phyloP scores from a whole-genome alignment of 495 filamentous ascomycete species.

The Extremus antarcticus region DNA sequence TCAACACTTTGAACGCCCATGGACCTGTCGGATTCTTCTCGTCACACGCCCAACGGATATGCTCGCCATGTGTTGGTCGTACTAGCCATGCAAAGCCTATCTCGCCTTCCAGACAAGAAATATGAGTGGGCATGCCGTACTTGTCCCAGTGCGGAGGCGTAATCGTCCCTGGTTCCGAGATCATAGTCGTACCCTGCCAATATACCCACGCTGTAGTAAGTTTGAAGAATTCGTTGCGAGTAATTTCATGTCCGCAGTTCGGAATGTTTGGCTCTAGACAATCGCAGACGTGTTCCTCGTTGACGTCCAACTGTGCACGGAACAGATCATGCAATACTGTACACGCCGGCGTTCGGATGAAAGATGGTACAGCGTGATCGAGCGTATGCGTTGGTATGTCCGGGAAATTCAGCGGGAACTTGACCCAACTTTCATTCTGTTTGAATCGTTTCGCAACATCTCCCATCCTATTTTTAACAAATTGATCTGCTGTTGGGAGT shows the following conservation, averaged over 20 bases:
- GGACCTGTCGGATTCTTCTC: not conserved
- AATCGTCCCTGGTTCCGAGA: not conserved
- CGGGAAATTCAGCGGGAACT: not conserved
- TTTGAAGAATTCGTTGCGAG: not conserved
- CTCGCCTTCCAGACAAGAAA: not conserved
- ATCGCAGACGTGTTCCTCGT: not conserved
- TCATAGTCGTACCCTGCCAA: not conserved
- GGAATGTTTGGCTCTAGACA: not conserved
- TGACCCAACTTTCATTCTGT: not conserved
- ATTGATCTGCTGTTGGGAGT: not conserved
- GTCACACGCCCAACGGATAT: not conserved
- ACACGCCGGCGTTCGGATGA: not conserved
- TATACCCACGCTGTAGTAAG: not conserved
- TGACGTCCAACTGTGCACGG: not conserved
- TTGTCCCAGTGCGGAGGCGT: not conserved
- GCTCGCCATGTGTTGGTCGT: not conserved
- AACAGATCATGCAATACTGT: not conserved
- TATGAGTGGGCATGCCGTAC: not conserved
- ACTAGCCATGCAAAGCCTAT: not conserved
- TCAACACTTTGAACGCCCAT: not conserved
- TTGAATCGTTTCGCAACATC: not conserved
- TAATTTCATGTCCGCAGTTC: not conserved
- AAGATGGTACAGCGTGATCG: not conserved
- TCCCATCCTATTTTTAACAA: not conserved
- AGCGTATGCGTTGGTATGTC: not conserved